phyloP scores from a whole-genome alignment of 164 flowering plant species.

The Sedum album region DNA sequence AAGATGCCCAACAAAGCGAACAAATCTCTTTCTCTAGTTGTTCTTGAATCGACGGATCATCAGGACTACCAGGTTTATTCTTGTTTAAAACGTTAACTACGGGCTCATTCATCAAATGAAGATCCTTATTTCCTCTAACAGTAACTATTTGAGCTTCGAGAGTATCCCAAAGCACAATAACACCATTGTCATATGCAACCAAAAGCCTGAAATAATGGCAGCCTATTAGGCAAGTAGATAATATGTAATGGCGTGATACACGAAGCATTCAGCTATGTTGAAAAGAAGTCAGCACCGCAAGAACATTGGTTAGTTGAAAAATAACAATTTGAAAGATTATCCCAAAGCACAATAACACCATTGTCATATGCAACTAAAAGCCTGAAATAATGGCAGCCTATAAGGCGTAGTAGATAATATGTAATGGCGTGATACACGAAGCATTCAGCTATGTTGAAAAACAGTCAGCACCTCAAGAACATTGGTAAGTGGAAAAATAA shows the following conservation, averaged over 20 bases:
- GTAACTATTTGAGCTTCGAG: constrained; percentile 40
- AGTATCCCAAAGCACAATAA: constrained; percentile 76
- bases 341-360: constrained; percentile 74
- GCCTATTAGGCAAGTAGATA: not conserved
- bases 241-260: not conserved
- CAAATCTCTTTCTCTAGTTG: constrained; percentile 72
- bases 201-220: constrained; percentile 42
- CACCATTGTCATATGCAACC: constrained; percentile 69
- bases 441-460: not conserved
- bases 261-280: not conserved
- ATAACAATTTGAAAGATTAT: not conserved
- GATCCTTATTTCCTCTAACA: constrained; percentile 56
- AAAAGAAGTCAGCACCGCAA: not conserved
- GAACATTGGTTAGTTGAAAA: not conserved
- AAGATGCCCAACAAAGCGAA: constrained; percentile 81
- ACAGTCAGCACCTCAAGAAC: not conserved
- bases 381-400: constrained; percentile 30
- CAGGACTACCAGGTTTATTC: constrained; percentile 13
- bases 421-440: not conserved
- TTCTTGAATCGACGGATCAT: constrained; percentile 23
- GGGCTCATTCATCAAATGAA: constrained; percentile 35
- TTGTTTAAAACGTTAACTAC: constrained; percentile 20
- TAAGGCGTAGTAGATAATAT: not conserved
- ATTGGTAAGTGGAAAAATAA: not conserved
- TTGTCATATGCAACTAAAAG: constrained; percentile 64